Evolutionary conservation across 129 eudicot genomes (phyloP).

Genomic region (Flaveria robusta): DNA sequence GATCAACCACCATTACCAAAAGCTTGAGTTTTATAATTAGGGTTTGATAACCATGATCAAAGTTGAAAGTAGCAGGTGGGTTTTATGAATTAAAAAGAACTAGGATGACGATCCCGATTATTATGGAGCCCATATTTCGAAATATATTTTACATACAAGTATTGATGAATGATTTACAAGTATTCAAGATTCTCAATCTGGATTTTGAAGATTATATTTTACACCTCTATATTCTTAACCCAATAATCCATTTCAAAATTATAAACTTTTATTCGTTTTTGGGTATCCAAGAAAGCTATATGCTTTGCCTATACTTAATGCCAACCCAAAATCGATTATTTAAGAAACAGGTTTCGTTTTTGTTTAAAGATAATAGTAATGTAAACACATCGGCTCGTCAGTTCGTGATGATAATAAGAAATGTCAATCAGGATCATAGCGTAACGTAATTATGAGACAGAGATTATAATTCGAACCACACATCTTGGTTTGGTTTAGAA

Average conservation of each 20-base stretch:
- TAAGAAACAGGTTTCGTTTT: background rate
- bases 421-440: too few relatives aligned
- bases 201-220: background rate
- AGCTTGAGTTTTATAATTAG: conserved; percentile 13
- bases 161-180: background rate
- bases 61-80: conserved; percentile 30
- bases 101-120: conserved; percentile 13
- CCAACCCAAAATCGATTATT: background rate
- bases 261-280: background rate
- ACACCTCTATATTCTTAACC: background rate
- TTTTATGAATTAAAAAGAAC: background rate
- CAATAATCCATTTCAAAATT: background rate
- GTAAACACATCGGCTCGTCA: too few relatives aligned
- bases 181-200: background rate
- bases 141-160: background rate
- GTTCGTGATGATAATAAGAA: too few relatives aligned
- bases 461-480: too few relatives aligned
- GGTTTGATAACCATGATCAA: conserved; percentile 10
- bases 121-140: background rate
- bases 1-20: conserved; percentile 46
- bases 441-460: too few relatives aligned
- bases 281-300: background rate
- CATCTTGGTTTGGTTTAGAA: too few relatives aligned
- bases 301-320: background rate
- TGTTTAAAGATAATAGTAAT: background rate